Base-by-base conservation (phyloP, 2,329 filamentous ascomycete genomes). In the Byssochlamys sp. region DNA sequence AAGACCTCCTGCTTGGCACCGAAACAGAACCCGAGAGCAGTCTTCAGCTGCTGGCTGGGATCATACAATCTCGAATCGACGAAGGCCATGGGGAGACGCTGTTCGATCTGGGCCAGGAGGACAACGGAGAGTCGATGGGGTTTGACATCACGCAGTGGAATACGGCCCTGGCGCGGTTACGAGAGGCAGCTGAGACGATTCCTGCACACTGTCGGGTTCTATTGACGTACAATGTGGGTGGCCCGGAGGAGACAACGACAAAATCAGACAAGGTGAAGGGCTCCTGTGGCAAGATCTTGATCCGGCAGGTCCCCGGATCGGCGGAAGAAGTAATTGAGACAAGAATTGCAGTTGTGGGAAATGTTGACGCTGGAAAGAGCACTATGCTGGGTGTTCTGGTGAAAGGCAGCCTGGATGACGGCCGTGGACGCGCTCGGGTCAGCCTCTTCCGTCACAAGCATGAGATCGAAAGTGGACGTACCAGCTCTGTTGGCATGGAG, bases 381-480 rank as follows among this genome's bases (percentile, higher is more conserved):
- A 97, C 94, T 28, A 88, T 97, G 83, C 79, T 99, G 2, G 94
- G 94, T 50, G 94, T 99, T 1, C 79, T 99, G 4, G 94, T 97
- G 5, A 97, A 97, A 74, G 94, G 94, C 4, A 89, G 89, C 55
- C 84, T 99, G 1, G 94, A 99, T 67, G 94, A 99, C 74, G 94
- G 94, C 14, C 84, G 94, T 69, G 94, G 94, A 11, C 92, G 89
- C 72, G 92, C 94, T 52, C 87, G 94, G 61, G 89, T 99, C 55
- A 97, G 96, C 63, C 84, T 99, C 11, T 99, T 99, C 76, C 84
- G 94, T 14, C 94, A 99, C 74, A 97, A 99, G 75, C 94, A 99
- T 69, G 94, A 99, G 75, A 88, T 97, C 48, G 94, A 99, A 74
- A 94, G 89, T 52, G 94, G 94, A 1, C 83, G 94, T 63, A 99